Evolutionary conservation across 345 rosid species (phyloP), one percentile per base, ranked within the genome.

Genomic region (Lenwebbia sp.): DNA sequence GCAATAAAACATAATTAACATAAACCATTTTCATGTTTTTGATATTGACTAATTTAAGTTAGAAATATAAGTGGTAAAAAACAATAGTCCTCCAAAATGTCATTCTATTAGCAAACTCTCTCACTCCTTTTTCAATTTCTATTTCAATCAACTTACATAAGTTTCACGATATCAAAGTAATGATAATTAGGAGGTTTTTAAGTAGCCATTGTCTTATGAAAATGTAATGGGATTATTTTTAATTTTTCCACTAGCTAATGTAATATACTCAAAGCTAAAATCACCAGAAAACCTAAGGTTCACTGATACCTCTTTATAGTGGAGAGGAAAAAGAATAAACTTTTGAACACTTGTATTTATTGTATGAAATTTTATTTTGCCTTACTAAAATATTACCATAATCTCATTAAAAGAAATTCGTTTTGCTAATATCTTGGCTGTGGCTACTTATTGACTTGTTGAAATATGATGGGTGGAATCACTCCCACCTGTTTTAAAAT

Each of bases 191-290:
- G 1, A 65, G 0, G 12, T 30, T 65, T 65, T 17, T 15, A 65
- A 65, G 7, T 3, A 21, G 76, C 41, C 23, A 37, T 37, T 70
- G 26, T 37, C 47, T 8, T 19, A 37, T 70, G 25, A 10, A 70
- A 70, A 70, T 19, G 13, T 37, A 41, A 37, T 9, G 81, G 13
- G 21, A 15, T 3, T 65, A 14, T 28, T 70, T 17, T 17, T 33
- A 1, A 2, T 19, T 8, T 33, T 0, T 7, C 1, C 25, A 12
- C 2, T 4, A 3, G 4, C 26, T 70, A 37, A 70, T 70, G 7
- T 70, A 21, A 70, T 37, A 11, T 19, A 10, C 12, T 37, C 47
- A 37, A 37, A 70, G 47, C 47, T 70, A 70, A 70, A 70, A 70
- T 70, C 47, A 1, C 78, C 21, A 70, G 78, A 70, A 70, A 65